Evolutionary conservation across 805 yeast species (phyloP).

Genomic region (Starmerella sp.): DNA sequence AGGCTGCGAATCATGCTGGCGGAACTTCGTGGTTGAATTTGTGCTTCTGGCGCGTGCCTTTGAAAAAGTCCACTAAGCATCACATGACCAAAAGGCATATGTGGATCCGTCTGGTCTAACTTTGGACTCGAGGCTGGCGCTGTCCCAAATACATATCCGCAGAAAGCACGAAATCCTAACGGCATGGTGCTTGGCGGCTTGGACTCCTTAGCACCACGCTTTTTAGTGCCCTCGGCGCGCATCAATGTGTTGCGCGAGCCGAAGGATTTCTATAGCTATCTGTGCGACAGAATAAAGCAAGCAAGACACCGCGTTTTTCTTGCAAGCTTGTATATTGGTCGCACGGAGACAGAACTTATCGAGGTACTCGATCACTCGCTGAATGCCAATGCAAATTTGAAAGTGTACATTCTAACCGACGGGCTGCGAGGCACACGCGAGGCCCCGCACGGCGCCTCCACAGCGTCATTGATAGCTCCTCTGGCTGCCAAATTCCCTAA

Average conservation of each 20-base stretch:
- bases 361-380: constrained; percentile 52
- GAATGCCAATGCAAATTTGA: constrained; percentile 44
- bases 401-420: constrained; percentile 68
- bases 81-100: not conserved
- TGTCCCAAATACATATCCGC: not conserved
- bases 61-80: not conserved
- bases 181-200: constrained; percentile 5
- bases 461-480: constrained; percentile 63
- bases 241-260: constrained; percentile 36
- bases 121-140: too few species aligned
- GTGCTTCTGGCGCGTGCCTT: not conserved
- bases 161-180: not conserved
- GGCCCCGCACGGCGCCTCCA: constrained; percentile 57
- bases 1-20: constrained; percentile 3
- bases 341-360: constrained; percentile 64
- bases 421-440: constrained; percentile 90
- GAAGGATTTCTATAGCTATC: constrained; percentile 50
- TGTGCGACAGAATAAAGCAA: constrained; percentile 46
- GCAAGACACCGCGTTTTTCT: constrained; percentile 66
- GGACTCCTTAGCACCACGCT: constrained; percentile 21
- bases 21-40: not conserved
- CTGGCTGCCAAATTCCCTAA: constrained; percentile 48
- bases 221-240: constrained; percentile 17
- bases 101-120: too few species aligned
- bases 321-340: constrained; percentile 80